A percentile compares a stretch with the other conserved stretches of the same genome.
Conservation (phyloP, 495 filamentous ascomycete genomes). For the Cercophora sp. region DNA sequence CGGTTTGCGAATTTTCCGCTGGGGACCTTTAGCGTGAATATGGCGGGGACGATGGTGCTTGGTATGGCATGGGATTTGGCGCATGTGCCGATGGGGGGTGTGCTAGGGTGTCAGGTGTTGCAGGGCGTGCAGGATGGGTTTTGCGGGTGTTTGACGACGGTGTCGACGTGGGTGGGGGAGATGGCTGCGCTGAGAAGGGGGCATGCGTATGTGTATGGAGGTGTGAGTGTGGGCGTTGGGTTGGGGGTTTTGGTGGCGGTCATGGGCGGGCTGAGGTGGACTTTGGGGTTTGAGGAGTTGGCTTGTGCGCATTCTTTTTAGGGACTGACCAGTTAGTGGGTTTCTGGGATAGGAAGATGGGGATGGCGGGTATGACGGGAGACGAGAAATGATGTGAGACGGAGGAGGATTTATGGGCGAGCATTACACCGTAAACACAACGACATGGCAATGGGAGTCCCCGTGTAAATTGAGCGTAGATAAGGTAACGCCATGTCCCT, state of each 20-base stretch:
- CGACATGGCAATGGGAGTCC: too few species aligned
- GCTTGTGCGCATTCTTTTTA: slow-evolving; percentile 36
- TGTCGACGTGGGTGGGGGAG: slow-evolving; percentile 90
- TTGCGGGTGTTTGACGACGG: slow-evolving; percentile 83
- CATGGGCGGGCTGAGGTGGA: slow-evolving; percentile 72
- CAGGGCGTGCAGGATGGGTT: slow-evolving; percentile 87
- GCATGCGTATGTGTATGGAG: slow-evolving; percentile 75
- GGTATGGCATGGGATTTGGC: slow-evolving; percentile 72
- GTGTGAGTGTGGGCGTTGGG: slow-evolving; percentile 57
- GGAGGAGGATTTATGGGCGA: too few species aligned
- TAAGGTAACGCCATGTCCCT: too few species aligned
- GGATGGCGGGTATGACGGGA: background rate
- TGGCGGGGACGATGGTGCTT: slow-evolving; percentile 62
- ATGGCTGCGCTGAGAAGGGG: slow-evolving; percentile 61
- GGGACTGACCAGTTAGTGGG: background rate
- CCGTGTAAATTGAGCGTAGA: too few species aligned
- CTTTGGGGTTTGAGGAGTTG: slow-evolving; percentile 52
- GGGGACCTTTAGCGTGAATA: slow-evolving; percentile 84
- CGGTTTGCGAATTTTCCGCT: slow-evolving; percentile 70
- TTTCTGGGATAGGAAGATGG: background rate
- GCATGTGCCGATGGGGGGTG: slow-evolving; percentile 49
- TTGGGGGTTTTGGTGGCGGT: slow-evolving; percentile 67
- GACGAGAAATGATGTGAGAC: too few species aligned
- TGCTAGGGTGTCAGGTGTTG: slow-evolving; percentile 71
- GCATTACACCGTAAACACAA: too few species aligned